Evolutionary conservation across 352 stramenopile genomes (phyloP).

Genomic region (Phytophthora hybrid): DNA sequence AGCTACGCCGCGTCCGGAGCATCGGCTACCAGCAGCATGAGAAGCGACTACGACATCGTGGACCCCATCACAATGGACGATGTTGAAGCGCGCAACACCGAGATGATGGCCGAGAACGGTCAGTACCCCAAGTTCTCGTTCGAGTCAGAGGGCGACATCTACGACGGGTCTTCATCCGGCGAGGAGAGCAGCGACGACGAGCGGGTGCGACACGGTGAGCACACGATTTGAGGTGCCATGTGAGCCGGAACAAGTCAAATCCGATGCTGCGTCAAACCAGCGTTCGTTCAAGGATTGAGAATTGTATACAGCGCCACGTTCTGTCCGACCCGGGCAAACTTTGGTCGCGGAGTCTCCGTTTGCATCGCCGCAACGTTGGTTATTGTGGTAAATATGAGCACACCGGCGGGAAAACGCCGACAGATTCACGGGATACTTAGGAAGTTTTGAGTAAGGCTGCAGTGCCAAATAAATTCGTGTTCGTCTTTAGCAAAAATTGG

Average conservation of each 20-base stretch:
- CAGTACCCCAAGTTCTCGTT: slow-evolving; percentile 78
- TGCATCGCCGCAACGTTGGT: slow-evolving; percentile 28
- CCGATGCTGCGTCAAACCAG: slow-evolving; percentile 22
- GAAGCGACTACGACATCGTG: slow-evolving; percentile 82
- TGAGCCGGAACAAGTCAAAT: slow-evolving; percentile 34
- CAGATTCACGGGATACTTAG: slow-evolving; percentile 12
- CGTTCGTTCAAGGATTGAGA: slow-evolving; percentile 30
- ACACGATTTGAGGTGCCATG: slow-evolving; percentile 41
- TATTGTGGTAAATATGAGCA: slow-evolving; percentile 37
- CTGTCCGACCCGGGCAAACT: slow-evolving; percentile 13
- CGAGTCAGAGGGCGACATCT: slow-evolving; percentile 54
- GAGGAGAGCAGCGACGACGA: slow-evolving; percentile 38
- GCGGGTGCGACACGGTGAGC: slow-evolving; percentile 29
- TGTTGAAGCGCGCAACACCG: slow-evolving; percentile 70
- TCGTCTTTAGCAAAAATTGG: slow-evolving; percentile 8
- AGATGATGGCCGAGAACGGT: slow-evolving; percentile 65
- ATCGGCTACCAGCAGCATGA: slow-evolving; percentile 48
- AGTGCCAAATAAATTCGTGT: slow-evolving; percentile 30
- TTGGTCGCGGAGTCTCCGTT: slow-evolving; percentile 32
- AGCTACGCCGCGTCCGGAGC: slow-evolving; percentile 30
- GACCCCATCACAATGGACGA: slow-evolving; percentile 64
- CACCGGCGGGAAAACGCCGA: slow-evolving; percentile 19
- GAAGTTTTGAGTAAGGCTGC: slow-evolving; percentile 32
- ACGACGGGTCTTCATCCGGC: slow-evolving; percentile 39
- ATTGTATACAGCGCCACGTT: neutral